Conservation (phyloP, 805 yeast genomes). For the Myxozyma melibiosi region DNA sequence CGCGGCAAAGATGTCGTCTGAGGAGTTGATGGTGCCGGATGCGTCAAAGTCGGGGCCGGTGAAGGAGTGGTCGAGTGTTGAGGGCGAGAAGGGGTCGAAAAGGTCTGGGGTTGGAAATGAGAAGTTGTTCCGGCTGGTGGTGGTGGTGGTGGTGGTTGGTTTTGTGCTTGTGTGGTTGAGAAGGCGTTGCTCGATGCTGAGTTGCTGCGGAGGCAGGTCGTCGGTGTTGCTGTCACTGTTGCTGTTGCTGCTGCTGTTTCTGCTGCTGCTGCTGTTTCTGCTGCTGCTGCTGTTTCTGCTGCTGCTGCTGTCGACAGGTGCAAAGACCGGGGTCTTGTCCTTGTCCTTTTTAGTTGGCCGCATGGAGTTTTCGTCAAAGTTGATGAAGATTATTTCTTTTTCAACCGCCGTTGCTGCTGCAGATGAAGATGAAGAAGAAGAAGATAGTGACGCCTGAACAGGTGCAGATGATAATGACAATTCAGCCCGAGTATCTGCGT, state of each 20-base stretch:
- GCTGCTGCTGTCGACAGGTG: background rate
- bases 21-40: background rate
- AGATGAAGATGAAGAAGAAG: background rate
- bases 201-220: too few relatives aligned
- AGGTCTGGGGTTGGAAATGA: too few relatives aligned
- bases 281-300: background rate
- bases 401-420: background rate
- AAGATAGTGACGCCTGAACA: background rate
- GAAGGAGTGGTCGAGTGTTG: background rate
- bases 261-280: background rate
- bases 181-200: too few relatives aligned
- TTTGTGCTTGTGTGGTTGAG: too few relatives aligned
- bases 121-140: too few relatives aligned
- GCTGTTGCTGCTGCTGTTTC: background rate
- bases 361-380: slow-evolving; percentile 12
- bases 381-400: background rate
- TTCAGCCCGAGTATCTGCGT: background rate
- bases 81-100: too few relatives aligned
- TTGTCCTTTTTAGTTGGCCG: background rate
- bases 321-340: background rate
- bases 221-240: background rate
- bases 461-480: background rate
- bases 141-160: too few relatives aligned
- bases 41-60: background rate
- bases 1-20: background rate